Percentiles rank a stretch among this genome's conserved stretches.
phyloP scores from a whole-genome alignment of 768 basidiomycete species.

The Mycena polygramma region DNA sequence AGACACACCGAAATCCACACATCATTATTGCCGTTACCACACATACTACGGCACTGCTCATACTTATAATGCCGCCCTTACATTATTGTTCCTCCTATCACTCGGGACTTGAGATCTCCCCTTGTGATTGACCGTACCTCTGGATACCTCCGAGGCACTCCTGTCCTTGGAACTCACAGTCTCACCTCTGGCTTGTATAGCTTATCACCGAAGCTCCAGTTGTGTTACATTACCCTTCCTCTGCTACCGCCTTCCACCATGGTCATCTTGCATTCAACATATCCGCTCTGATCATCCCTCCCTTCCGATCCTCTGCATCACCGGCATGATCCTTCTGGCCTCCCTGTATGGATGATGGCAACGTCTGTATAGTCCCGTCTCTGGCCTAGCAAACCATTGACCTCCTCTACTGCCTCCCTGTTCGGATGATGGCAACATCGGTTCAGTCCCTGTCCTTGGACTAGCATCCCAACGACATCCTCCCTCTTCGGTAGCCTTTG shows the following conservation, averaged over 20 bases:
- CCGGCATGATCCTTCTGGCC: slow-evolving; percentile 10
- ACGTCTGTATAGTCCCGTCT: no score
- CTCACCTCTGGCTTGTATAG: slow-evolving; percentile 17
- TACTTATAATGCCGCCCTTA: slow-evolving; percentile 16
- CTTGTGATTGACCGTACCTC: not conserved
- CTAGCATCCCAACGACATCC: not conserved
- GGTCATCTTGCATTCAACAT: slow-evolving; percentile 16
- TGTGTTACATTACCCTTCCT: slow-evolving; percentile 10
- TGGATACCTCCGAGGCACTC: slow-evolving; percentile 1
- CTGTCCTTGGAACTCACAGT: slow-evolving; percentile 12
- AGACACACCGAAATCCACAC: slow-evolving; percentile 10
- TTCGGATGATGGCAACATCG: slow-evolving; percentile 20
- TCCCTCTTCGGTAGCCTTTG: slow-evolving; percentile 9
- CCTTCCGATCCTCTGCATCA: slow-evolving; percentile 20
- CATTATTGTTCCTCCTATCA: slow-evolving; percentile 21
- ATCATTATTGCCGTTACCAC: slow-evolving; percentile 17
- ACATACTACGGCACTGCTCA: slow-evolving; percentile 9
- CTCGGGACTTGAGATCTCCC: slow-evolving; percentile 23
- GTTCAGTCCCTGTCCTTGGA: slow-evolving; percentile 20
- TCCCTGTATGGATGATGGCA: no score
- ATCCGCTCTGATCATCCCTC: slow-evolving; percentile 13
- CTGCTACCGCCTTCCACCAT: slow-evolving; percentile 5
- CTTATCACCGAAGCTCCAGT: slow-evolving; percentile 23
- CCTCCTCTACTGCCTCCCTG: not conserved
- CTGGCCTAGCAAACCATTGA: no score